Evolutionary conservation across 768 basidiomycete genomes (phyloP).

Genomic region (Lentinus brumalis): DNA sequence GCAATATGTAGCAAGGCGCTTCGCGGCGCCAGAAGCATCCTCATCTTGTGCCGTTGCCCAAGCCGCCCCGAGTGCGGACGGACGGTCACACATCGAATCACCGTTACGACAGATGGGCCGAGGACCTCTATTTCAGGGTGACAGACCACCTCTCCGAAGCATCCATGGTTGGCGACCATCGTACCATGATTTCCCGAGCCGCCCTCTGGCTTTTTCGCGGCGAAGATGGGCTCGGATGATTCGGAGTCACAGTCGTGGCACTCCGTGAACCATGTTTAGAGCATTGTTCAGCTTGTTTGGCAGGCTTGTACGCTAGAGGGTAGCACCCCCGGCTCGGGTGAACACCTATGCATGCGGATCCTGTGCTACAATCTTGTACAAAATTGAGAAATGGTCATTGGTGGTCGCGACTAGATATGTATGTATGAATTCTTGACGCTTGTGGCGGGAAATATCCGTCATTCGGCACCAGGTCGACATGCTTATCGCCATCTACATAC

Average conservation of each 20-base stretch:
- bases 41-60: background rate
- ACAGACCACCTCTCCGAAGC: conserved; percentile 5
- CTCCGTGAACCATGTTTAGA: too few relatives aligned
- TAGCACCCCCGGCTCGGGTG: background rate
- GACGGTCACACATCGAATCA: too few relatives aligned
- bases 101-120: conserved; percentile 36
- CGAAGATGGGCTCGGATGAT: background rate
- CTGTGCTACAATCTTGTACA: conserved; percentile 12
- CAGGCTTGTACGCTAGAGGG: conserved; percentile 1
- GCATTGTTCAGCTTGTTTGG: background rate
- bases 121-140: conserved; percentile 37
- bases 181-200: background rate
- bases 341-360: conserved; percentile 2
- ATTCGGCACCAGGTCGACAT: background rate
- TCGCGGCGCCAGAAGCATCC: background rate
- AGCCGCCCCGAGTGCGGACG: background rate
- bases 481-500: background rate
- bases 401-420: background rate
- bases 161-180: background rate
- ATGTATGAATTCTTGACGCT: background rate
- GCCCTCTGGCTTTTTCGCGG: background rate
- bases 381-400: background rate
- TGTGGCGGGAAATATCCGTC: background rate
- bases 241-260: background rate
- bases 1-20: background rate